A percentile compares a stretch with the other conserved stretches of the same genome.
These are phyloP conservation scores for Heritiera littoralis DNA, from an alignment of 345 rosid genomes.

Conservation along the genomic window DNA sequence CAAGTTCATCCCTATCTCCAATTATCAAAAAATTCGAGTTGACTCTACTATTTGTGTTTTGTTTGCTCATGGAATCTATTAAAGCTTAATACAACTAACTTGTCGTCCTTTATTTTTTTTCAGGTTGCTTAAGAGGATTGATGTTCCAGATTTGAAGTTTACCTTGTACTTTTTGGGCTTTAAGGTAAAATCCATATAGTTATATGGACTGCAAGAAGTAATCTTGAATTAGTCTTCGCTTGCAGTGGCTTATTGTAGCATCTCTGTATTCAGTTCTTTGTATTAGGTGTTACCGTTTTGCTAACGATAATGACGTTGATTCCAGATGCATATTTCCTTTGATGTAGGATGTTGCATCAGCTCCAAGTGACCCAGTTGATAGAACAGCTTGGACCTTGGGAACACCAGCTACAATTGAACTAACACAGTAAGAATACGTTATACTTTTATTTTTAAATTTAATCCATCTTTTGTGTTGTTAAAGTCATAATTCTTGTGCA, in stretches of 20 bases:
- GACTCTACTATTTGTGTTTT: neutral
- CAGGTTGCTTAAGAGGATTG: slow-evolving; percentile 88
- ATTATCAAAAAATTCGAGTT: neutral
- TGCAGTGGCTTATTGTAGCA: neutral
- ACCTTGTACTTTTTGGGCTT: slow-evolving; percentile 86
- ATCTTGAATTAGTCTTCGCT: neutral
- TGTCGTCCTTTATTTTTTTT: neutral
- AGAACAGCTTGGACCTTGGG: slow-evolving; percentile 87
- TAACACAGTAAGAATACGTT: slow-evolving; percentile 67
- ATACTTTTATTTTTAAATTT: neutral
- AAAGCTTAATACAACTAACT: slow-evolving; percentile 17
- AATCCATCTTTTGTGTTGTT: neutral
- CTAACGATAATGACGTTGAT: neutral
- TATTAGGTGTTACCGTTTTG: neutral
- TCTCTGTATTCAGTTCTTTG: neutral
- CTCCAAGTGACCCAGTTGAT: slow-evolving; percentile 73
- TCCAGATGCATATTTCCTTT: slow-evolving; percentile 9
- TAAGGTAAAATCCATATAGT: slow-evolving; percentile 53
- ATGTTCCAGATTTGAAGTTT: slow-evolving; percentile 89
- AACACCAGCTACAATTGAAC: slow-evolving; percentile 76
- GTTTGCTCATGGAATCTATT: slow-evolving; percentile 1
- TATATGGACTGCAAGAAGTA: neutral
- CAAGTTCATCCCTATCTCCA: no score
- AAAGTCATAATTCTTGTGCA: slow-evolving; percentile 1
- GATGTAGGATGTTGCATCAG: slow-evolving; percentile 63